These are phyloP conservation scores for Ceratocystis eucalypticola DNA, from an alignment of 2,329 filamentous ascomycete genomes.

Conservation along the genomic window DNA sequence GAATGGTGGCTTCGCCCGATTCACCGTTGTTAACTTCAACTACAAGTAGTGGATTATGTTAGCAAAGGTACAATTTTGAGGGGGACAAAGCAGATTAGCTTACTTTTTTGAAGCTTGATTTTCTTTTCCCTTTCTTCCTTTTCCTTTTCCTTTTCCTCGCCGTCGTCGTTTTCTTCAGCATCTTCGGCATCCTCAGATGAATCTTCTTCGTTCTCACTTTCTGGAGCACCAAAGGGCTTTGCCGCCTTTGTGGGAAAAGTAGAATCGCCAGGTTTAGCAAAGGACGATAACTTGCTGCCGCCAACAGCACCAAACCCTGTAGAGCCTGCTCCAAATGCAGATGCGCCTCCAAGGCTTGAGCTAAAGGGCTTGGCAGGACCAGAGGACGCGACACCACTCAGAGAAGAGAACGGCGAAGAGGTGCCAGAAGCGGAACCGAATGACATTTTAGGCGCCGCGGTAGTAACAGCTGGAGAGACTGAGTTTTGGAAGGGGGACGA, in stretches of 20 bases:
- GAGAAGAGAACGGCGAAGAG: slow-evolving; percentile 36
- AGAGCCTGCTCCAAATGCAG: slow-evolving; percentile 32
- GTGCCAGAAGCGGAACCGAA: slow-evolving; percentile 31
- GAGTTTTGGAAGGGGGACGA: slow-evolving; percentile 25
- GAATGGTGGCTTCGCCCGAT: slow-evolving; percentile 61
- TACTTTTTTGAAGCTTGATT: slow-evolving; percentile 55
- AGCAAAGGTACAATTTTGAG: neutral
- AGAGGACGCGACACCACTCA: slow-evolving; percentile 23
- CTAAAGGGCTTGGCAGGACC: slow-evolving; percentile 35
- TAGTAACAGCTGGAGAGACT: neutral
- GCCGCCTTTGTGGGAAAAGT: slow-evolving; percentile 44
- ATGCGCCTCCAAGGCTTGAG: slow-evolving; percentile 27
- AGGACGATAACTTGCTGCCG: slow-evolving; percentile 28
- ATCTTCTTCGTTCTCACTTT: slow-evolving; percentile 45
- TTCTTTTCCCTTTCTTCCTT: slow-evolving; percentile 26
- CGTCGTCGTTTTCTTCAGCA: slow-evolving; percentile 36
- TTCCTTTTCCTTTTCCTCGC: slow-evolving; percentile 44
- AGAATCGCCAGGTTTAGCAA: slow-evolving; percentile 47
- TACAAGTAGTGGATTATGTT: slow-evolving; percentile 26
- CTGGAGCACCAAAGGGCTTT: slow-evolving; percentile 65
- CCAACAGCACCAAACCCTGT: slow-evolving; percentile 54
- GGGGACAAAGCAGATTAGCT: slow-evolving; percentile 24
- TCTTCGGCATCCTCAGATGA: slow-evolving; percentile 30
- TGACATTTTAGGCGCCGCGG: slow-evolving; percentile 32
- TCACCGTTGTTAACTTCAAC: slow-evolving; percentile 72